phyloP scores from a whole-genome alignment of 2,329 filamentous ascomycete species.

The Colletotrichum sp. region DNA sequence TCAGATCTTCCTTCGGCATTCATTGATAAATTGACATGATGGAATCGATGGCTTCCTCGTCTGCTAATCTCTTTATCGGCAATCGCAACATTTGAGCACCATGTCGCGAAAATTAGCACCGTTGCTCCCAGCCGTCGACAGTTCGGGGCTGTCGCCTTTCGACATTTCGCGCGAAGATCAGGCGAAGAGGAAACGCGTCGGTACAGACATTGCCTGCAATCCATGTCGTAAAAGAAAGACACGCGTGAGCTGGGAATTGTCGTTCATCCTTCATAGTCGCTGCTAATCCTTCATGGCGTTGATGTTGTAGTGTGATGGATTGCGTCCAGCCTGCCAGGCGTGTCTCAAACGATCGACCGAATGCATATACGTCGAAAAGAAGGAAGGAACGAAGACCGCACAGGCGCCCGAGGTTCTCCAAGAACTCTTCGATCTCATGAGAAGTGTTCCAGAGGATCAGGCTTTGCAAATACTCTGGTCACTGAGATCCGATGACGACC shows the following conservation, averaged over 20 bases:
- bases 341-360: conserved; percentile 20
- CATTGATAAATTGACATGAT: neutral
- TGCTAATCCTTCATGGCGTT: neutral
- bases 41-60: too few relatives aligned
- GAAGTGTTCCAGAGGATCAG: conserved; percentile 22
- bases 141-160: neutral
- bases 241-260: conserved; percentile 19
- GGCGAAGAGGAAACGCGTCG: conserved; percentile 25
- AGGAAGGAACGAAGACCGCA: neutral
- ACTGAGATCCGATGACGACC: conserved; percentile 26
- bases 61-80: neutral
- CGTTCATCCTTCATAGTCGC: neutral
- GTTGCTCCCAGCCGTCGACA: neutral
- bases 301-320: conserved; percentile 22
- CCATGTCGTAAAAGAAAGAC: conserved; percentile 26
- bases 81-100: neutral
- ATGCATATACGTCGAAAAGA: conserved; percentile 25
- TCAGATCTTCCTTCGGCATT: neutral
- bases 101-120: conserved; percentile 9
- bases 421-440: conserved; percentile 30
- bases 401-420: neutral
- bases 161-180: neutral
- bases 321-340: conserved; percentile 22
- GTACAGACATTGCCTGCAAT: conserved; percentile 28
- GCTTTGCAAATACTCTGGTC: conserved; percentile 23